Conservation (phyloP, 139 green algal genomes). For the Bryopsis sp. region DNA sequence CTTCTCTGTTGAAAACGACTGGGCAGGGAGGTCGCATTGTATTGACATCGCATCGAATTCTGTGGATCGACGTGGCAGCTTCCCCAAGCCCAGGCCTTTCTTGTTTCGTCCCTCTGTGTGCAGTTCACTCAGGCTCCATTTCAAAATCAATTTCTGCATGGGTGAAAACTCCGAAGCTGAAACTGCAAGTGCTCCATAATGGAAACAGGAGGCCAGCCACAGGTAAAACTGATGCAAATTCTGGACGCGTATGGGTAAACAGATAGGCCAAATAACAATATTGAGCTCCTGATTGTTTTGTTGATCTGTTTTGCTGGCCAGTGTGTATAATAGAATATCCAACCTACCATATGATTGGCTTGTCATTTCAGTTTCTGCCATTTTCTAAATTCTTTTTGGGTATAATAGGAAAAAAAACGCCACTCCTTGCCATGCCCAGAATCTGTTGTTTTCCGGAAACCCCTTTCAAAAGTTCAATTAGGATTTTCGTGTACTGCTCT, state of each 20-base stretch:
- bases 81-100: slow-evolving; percentile 12
- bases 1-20: no score
- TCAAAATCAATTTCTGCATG: slow-evolving; percentile 26
- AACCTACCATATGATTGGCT: neutral
- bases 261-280: neutral
- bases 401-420: neutral
- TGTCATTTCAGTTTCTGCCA: neutral
- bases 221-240: neutral
- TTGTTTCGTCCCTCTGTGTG: slow-evolving; percentile 27
- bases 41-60: slow-evolving; percentile 36
- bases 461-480: no score
- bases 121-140: slow-evolving; percentile 16
- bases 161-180: slow-evolving; percentile 19
- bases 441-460: neutral
- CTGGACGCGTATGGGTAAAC: neutral
- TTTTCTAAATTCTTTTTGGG: neutral
- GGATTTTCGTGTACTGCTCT: no score
- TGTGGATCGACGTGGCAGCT: slow-evolving; percentile 37
- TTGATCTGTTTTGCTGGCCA: neutral
- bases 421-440: neutral
- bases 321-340: neutral
- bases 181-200: slow-evolving; percentile 7
- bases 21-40: slow-evolving; percentile 34
- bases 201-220: neutral
- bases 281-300: neutral